Percentiles rank a stretch among this genome's conserved stretches.
phyloP scores from a whole-genome alignment of 768 basidiomycete species.

The Termitomyces sp. region DNA sequence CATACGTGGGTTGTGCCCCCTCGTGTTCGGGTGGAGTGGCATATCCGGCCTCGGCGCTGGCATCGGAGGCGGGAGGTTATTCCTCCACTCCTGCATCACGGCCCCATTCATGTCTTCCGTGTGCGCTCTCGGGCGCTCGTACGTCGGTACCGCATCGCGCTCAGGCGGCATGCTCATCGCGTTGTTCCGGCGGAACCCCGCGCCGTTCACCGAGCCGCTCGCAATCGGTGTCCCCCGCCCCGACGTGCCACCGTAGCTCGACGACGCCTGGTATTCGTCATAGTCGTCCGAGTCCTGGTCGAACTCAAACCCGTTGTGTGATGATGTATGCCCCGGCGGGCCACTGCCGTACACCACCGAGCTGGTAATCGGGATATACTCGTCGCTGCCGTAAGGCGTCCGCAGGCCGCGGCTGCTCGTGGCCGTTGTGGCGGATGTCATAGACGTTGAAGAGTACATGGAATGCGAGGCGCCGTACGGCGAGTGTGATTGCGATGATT shows the following conservation, averaged over 20 bases:
- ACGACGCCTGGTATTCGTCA: slow-evolving; percentile 67
- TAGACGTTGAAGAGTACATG: slow-evolving; percentile 25
- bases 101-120: slow-evolving; percentile 68
- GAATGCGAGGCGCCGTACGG: slow-evolving; percentile 24
- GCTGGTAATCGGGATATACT: slow-evolving; percentile 27
- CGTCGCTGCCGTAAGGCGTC: slow-evolving; percentile 37
- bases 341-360: slow-evolving; percentile 32
- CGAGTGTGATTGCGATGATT: slow-evolving; percentile 11
- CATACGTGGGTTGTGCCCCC: slow-evolving; percentile 46
- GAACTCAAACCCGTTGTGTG: slow-evolving; percentile 67
- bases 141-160: slow-evolving; percentile 42
- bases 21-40: slow-evolving; percentile 14
- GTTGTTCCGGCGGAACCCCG: slow-evolving; percentile 50
- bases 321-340: slow-evolving; percentile 54
- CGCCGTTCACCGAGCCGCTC: background rate
- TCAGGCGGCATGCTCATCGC: slow-evolving; percentile 59
- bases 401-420: slow-evolving; percentile 28
- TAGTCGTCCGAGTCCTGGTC: slow-evolving; percentile 71
- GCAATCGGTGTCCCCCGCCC: slow-evolving; percentile 72
- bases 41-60: slow-evolving; percentile 22
- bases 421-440: slow-evolving; percentile 22
- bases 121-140: slow-evolving; percentile 60
- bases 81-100: slow-evolving; percentile 63
- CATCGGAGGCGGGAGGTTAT: slow-evolving; percentile 41
- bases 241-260: slow-evolving; percentile 38